These are phyloP conservation scores for Dryas integrifolia DNA, from an alignment of 331 rosid genomes.

Conservation along the genomic window DNA sequence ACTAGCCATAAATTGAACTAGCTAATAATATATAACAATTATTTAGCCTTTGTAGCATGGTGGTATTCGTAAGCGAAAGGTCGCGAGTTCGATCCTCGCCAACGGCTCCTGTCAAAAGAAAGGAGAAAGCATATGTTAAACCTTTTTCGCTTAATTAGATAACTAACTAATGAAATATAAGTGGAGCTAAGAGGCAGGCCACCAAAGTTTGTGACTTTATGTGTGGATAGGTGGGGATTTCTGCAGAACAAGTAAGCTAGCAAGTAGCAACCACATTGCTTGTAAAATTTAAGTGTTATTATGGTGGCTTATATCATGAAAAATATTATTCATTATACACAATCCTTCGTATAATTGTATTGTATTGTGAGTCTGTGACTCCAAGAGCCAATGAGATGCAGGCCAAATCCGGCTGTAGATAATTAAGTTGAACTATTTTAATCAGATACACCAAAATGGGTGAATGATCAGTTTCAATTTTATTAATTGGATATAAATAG, in stretches of 20 bases:
- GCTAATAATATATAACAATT: too few relatives aligned
- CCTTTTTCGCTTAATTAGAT: too few relatives aligned
- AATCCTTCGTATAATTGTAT: background rate
- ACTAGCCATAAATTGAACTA: too few relatives aligned
- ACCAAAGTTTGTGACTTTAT: background rate
- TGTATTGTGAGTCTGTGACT: background rate
- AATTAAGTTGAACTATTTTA: background rate
- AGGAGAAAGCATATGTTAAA: too few relatives aligned
- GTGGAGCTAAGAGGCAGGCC: constrained; percentile 18
- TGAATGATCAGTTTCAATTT: too few relatives aligned
- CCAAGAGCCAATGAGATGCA: constrained; percentile 21
- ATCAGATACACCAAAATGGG: too few relatives aligned
- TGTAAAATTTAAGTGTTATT: background rate
- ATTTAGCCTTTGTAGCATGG: constrained; percentile 62
- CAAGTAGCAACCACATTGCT: background rate
- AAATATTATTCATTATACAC: background rate
- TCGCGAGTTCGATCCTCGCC: too few relatives aligned
- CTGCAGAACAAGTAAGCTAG: background rate
- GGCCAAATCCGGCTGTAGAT: constrained; percentile 43
- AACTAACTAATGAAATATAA: too few relatives aligned
- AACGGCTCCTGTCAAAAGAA: too few relatives aligned
- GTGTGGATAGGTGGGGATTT: background rate
- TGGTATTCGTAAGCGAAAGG: constrained; percentile 92
- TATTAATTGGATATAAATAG: too few relatives aligned
- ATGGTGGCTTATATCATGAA: background rate